Percentiles rank a stretch among this genome's conserved stretches.
Conservation (phyloP, 768 basidiomycete genomes). For the Lactifluus piperatus region DNA sequence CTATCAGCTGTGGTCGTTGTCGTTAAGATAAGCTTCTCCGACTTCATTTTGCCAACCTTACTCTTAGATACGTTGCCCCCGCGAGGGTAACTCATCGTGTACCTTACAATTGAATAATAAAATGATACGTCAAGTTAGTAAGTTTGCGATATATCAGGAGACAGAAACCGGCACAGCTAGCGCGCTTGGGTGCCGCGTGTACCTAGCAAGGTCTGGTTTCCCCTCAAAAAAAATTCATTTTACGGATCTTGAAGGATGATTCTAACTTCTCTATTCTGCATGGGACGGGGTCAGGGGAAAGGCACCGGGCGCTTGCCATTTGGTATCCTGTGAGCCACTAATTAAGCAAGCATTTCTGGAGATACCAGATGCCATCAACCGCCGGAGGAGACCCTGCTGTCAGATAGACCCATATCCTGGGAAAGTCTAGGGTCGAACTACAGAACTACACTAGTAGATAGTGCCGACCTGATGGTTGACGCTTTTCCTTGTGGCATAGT, state of each 20-base stretch:
- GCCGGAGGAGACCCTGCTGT: neutral
- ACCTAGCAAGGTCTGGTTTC: neutral
- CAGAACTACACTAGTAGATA: neutral
- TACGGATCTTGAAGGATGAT: neutral
- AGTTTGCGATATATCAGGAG: too few relatives aligned
- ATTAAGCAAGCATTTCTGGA: neutral
- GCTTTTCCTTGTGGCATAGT: neutral
- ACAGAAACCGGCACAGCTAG: neutral
- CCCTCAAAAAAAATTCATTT: neutral
- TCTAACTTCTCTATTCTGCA: neutral
- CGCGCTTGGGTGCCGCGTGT: neutral
- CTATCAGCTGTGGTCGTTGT: too few relatives aligned
- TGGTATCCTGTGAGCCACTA: neutral
- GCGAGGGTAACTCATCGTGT: neutral
- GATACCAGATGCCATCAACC: neutral
- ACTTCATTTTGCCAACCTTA: neutral
- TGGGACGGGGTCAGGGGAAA: neutral
- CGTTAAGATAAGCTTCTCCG: neutral
- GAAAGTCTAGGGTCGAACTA: neutral
- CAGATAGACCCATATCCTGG: neutral
- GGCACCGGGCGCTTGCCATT: neutral
- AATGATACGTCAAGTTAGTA: neutral
- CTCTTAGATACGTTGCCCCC: neutral
- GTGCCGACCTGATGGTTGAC: neutral
- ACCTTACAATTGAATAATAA: neutral